phyloP scores from a whole-genome alignment of 768 basidiomycete genomes.

The Paxillus ammoniavirescens region DNA sequence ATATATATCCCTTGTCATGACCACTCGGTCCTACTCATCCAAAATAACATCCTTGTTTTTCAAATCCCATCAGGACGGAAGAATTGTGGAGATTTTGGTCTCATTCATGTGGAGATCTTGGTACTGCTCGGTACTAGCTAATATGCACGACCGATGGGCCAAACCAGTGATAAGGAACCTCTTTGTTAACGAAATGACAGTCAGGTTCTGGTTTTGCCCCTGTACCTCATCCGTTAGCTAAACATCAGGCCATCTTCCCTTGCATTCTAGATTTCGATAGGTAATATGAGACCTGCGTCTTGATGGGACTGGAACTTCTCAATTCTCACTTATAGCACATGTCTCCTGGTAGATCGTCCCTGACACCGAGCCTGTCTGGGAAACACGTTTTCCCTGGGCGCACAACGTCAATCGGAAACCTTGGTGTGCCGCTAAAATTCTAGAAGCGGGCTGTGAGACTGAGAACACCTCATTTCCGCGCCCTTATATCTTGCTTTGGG shows the following conservation, averaged over 20 bases:
- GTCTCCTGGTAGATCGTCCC: constrained; percentile 1
- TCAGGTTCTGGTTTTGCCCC: not conserved
- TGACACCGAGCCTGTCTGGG: not conserved
- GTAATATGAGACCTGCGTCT: not conserved
- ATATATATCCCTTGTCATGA: too few relatives aligned
- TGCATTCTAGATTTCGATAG: constrained; percentile 1
- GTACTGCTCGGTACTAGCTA: too few relatives aligned
- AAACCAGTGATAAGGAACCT: not conserved
- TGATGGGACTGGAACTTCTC: not conserved
- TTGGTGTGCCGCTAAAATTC: not conserved
- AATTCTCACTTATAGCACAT: not conserved
- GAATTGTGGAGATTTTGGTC: too few relatives aligned
- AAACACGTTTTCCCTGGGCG: constrained; percentile 1
- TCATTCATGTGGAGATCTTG: too few relatives aligned
- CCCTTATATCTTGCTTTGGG: constrained; percentile 12
- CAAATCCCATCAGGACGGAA: too few relatives aligned
- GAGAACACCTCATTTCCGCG: constrained; percentile 3
- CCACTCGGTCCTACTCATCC: too few relatives aligned
- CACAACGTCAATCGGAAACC: not conserved
- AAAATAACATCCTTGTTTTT: too few relatives aligned
- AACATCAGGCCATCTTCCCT: too few relatives aligned
- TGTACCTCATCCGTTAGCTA: constrained; percentile 14
- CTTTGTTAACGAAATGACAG: not conserved
- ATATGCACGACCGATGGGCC: too few relatives aligned
- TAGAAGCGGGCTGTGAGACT: not conserved